phyloP scores from a whole-genome alignment of 805 yeast genomes.

The Scheffersomyces spartinae region DNA sequence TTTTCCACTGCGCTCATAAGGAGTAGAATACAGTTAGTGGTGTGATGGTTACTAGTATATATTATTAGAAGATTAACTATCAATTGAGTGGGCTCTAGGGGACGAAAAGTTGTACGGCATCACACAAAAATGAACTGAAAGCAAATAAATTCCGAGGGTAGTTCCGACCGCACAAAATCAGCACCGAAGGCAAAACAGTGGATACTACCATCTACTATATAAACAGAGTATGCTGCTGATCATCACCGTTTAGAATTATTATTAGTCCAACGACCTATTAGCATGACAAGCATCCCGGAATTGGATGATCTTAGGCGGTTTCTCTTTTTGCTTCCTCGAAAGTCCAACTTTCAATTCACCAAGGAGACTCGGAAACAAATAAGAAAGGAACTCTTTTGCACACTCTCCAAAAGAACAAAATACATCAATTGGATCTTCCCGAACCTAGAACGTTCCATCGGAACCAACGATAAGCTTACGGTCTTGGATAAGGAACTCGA shows the following conservation, averaged over 20 bases:
- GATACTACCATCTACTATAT: not conserved
- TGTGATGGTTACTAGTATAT: not conserved
- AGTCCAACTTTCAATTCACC: constrained; percentile 15
- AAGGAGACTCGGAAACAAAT: constrained; percentile 14
- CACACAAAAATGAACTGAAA: no score
- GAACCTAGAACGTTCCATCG: constrained; percentile 2
- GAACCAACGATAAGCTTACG: not conserved
- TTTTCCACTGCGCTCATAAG: constrained; percentile 2
- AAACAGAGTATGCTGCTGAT: not conserved
- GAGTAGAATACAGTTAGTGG: not conserved
- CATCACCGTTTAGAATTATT: not conserved
- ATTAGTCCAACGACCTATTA: no score
- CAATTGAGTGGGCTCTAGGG: no score
- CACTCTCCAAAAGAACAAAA: constrained; percentile 21
- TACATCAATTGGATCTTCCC: constrained; percentile 27
- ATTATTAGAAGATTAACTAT: no score
- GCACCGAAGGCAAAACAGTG: not conserved
- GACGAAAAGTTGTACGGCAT: not conserved
- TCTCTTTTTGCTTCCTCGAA: constrained; percentile 21
- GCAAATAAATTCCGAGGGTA: not conserved
- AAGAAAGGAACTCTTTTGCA: constrained; percentile 17
- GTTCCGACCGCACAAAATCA: not conserved
- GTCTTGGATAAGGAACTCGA: constrained; percentile 14
- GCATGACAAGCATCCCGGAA: no score
- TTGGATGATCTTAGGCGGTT: constrained; percentile 11